Percentiles rank a stretch among this genome's conserved stretches.
Evolutionary conservation across 139 green algal genomes (phyloP).

Genomic region (Asterochloris erici): DNA sequence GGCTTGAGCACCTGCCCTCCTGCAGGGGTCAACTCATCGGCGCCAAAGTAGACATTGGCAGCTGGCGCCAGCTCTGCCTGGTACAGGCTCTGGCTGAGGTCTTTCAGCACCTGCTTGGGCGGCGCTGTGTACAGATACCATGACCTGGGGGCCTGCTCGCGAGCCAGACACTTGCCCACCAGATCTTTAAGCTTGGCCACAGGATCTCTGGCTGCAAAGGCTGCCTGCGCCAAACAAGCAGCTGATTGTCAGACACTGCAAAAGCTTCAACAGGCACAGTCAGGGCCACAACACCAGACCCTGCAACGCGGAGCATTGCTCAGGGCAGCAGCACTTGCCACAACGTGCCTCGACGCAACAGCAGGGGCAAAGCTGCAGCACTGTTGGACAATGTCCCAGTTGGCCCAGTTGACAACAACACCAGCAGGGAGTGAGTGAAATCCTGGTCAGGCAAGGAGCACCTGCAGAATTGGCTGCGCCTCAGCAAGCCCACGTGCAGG

Average conservation of each 20-base stretch:
- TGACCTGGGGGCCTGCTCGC: neutral
- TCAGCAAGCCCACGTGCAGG: neutral
- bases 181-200: slow-evolving; percentile 15
- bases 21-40: neutral
- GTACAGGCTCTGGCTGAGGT: slow-evolving; percentile 22
- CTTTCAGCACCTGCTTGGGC: slow-evolving; percentile 20
- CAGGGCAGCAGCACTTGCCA: too few species aligned
- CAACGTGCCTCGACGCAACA: too few species aligned
- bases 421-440: too few species aligned
- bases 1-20: slow-evolving; percentile 10
- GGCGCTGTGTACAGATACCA: slow-evolving; percentile 37
- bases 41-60: slow-evolving; percentile 31
- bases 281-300: too few species aligned
- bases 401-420: too few species aligned
- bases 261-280: too few species aligned
- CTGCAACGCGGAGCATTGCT: too few species aligned
- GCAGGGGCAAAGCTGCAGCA: too few species aligned
- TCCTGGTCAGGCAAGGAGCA: too few species aligned
- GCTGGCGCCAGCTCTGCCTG: slow-evolving; percentile 33
- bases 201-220: slow-evolving; percentile 12
- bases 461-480: too few species aligned
- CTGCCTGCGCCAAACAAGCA: neutral
- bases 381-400: too few species aligned
- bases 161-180: slow-evolving; percentile 8
- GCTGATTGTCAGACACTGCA: neutral